Conservation (phyloP, 768 basidiomycete species). For the Psilocybe cubensis region DNA sequence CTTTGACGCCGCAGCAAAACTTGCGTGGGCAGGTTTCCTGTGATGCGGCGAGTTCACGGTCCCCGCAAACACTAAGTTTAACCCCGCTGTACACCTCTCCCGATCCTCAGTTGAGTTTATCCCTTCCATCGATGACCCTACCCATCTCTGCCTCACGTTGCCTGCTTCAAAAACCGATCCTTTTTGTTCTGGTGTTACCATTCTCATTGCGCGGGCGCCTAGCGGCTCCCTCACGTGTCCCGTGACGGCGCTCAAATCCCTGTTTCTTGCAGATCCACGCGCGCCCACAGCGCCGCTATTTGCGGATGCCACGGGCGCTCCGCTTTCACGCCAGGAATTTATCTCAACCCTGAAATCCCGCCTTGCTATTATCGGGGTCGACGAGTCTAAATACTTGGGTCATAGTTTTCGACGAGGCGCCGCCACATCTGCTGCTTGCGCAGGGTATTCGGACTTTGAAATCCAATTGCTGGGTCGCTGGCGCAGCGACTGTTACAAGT, state of each 20-base stretch:
- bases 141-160: slow-evolving; percentile 26
- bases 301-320: background rate
- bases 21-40: slow-evolving; percentile 25
- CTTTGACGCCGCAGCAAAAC: slow-evolving; percentile 20
- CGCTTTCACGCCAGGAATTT: slow-evolving; percentile 16
- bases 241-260: background rate
- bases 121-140: slow-evolving; percentile 24
- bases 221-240: background rate
- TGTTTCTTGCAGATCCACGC: background rate
- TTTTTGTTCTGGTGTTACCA: too few relatives aligned
- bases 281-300: slow-evolving; percentile 13
- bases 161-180: slow-evolving; percentile 42
- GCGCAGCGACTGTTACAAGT: slow-evolving; percentile 39
- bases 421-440: too few relatives aligned
- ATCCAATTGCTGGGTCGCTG: slow-evolving; percentile 40
- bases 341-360: slow-evolving; percentile 13
- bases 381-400: slow-evolving; percentile 22
- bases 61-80: too few relatives aligned
- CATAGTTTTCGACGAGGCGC: slow-evolving; percentile 22
- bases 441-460: slow-evolving; percentile 32
- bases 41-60: too few relatives aligned
- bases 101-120: slow-evolving; percentile 27
- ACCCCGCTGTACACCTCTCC: slow-evolving; percentile 17
- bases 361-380: slow-evolving; percentile 11
- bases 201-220: slow-evolving; percentile 7